phyloP scores from a whole-genome alignment of 805 yeast genomes.

The Saccharomyces cerevisiae region DNA sequence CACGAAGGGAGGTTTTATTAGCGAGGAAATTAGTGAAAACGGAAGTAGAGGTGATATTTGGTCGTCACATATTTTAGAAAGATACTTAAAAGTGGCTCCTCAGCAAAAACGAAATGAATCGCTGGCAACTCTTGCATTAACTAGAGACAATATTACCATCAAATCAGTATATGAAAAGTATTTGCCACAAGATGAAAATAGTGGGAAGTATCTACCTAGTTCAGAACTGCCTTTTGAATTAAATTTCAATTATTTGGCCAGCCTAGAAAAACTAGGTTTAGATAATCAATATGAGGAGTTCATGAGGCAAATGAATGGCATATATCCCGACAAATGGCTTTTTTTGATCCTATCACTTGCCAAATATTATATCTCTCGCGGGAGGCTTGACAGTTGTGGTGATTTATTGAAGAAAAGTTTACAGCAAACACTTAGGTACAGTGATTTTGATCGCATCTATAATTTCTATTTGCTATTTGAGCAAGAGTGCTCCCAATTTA shows the following conservation, averaged over 20 bases:
- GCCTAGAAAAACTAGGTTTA: conserved; percentile 7
- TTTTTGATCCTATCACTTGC: conserved; percentile 42
- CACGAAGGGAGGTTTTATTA: neutral
- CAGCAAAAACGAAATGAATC: conserved; percentile 5
- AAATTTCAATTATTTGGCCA: conserved; percentile 10
- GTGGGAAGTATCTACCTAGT: conserved; percentile 1
- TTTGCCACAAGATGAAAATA: conserved; percentile 3
- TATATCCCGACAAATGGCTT: conserved; percentile 55
- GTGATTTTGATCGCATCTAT: conserved; percentile 56
- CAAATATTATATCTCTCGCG: conserved; percentile 36
- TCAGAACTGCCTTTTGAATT: conserved; percentile 7
- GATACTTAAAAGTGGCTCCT: conserved; percentile 20
- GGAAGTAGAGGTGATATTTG: conserved; percentile 10
- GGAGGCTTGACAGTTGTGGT: conserved; percentile 9
- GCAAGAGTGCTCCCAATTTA: conserved; percentile 1
- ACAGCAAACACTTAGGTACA: conserved; percentile 38
- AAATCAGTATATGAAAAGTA: conserved; percentile 9
- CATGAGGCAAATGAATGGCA: conserved; percentile 5
- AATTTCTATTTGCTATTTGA: conserved; percentile 55
- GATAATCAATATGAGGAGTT: conserved; percentile 28
- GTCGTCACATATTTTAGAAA: conserved; percentile 19
- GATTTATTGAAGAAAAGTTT: conserved; percentile 44
- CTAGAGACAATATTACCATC: conserved; percentile 14
- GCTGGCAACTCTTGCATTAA: conserved; percentile 8
- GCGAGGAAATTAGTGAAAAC: neutral